These are phyloP conservation scores for Nemania sp. DNA, from an alignment of 2,329 filamentous ascomycete genomes.

Conservation along the genomic window DNA sequence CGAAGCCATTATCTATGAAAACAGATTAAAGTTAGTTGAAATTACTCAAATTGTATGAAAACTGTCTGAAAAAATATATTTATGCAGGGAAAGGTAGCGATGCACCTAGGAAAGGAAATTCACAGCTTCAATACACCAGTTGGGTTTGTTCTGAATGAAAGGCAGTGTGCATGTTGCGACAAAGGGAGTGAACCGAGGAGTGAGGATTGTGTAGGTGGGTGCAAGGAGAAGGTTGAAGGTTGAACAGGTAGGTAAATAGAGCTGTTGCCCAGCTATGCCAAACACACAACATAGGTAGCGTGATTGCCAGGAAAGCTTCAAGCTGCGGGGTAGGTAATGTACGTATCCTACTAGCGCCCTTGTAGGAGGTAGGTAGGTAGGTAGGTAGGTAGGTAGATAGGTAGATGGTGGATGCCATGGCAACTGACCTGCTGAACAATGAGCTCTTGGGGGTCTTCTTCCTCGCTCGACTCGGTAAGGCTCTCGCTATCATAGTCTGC, in stretches of 20 bases:
- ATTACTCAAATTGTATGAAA: neutral
- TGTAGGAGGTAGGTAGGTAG: too few species aligned
- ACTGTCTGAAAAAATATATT: too few species aligned
- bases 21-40: conserved; percentile 15
- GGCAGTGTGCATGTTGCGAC: neutral
- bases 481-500: conserved; percentile 33
- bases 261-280: neutral
- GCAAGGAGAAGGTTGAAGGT: neutral
- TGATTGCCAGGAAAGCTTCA: neutral
- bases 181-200: neutral
- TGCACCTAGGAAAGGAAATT: neutral
- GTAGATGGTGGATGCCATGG: neutral
- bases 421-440: conserved; percentile 33
- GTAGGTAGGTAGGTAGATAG: too few species aligned
- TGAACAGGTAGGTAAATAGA: neutral
- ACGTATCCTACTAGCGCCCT: neutral
- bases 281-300: neutral
- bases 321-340: conserved; percentile 12
- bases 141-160: neutral
- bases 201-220: neutral
- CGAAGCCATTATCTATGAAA: conserved; percentile 40
- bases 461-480: conserved; percentile 35
- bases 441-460: conserved; percentile 34
- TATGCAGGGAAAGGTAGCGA: neutral
- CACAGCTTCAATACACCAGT: neutral